Conservation (phyloP, 768 basidiomycete genomes). For the Cystofilobasidium ferigula region DNA sequence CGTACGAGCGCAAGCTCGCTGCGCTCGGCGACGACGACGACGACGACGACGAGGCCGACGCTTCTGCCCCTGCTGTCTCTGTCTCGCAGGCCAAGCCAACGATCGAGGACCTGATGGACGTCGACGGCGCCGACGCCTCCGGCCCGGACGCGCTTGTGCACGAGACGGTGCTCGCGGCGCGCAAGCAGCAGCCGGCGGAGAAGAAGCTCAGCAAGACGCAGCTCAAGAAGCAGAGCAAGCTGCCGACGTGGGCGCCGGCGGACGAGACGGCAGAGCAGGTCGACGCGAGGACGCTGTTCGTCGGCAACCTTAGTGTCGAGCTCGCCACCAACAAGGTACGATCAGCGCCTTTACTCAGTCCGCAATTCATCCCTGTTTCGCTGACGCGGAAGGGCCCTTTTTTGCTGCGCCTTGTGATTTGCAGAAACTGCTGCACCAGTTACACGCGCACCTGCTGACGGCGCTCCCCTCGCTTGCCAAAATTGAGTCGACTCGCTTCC, state of each 20-base stretch:
- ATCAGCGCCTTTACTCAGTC: too few relatives aligned
- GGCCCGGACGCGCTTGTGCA: constrained; percentile 50
- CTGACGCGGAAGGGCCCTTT: too few relatives aligned
- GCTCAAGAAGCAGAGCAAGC: constrained; percentile 15
- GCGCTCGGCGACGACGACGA: constrained; percentile 28
- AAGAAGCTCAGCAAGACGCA: constrained; percentile 18
- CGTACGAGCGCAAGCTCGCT: constrained; percentile 27
- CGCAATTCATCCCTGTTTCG: too few relatives aligned
- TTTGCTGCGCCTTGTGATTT: not conserved
- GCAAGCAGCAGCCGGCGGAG: constrained; percentile 9
- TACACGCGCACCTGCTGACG: constrained; percentile 64
- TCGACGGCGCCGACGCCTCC: constrained; percentile 43
- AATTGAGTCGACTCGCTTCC: constrained; percentile 86
- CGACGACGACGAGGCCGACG: constrained; percentile 16
- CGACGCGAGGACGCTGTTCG: constrained; percentile 75
- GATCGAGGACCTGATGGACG: constrained; percentile 35
- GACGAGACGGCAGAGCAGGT: constrained; percentile 64
- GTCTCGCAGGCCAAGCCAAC: not conserved
- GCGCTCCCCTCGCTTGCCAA: constrained; percentile 56
- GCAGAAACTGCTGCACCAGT: constrained; percentile 47
- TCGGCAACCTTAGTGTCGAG: constrained; percentile 74
- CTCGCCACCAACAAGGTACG: constrained; percentile 65
- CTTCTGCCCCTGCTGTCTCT: constrained; percentile 17
- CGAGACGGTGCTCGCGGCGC: constrained; percentile 16
- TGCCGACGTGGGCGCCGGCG: constrained; percentile 47